phyloP scores from a whole-genome alignment of 2,329 filamentous ascomycete species.

The Chrysoporthe deuterocubensis region DNA sequence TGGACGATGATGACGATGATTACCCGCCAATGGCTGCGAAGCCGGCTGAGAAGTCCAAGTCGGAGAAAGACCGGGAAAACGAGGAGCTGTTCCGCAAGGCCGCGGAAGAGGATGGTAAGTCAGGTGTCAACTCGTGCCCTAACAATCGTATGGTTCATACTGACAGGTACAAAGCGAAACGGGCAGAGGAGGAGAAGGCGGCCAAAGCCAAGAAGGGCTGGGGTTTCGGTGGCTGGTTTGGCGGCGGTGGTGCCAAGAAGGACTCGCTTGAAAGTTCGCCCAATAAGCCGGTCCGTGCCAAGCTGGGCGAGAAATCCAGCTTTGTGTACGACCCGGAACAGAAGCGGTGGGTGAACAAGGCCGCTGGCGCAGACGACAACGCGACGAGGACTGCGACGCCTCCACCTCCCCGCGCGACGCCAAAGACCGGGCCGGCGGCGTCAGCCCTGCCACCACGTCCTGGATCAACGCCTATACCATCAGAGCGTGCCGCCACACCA shows the following conservation, averaged over 20 bases:
- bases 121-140: neutral
- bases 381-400: constrained; percentile 69
- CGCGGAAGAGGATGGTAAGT: constrained; percentile 74
- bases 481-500: constrained; percentile 25
- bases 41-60: constrained; percentile 62
- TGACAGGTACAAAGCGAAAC: constrained; percentile 56
- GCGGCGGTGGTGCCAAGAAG: constrained; percentile 67
- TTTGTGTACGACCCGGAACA: constrained; percentile 96
- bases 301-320: constrained; percentile 89
- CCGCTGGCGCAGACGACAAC: constrained; percentile 69
- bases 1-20: constrained; percentile 82
- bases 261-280: constrained; percentile 55
- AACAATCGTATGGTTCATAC: constrained; percentile 29
- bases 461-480: constrained; percentile 23
- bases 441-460: constrained; percentile 18
- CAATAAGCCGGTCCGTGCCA: constrained; percentile 80
- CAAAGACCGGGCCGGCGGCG: constrained; percentile 45
- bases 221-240: constrained; percentile 86
- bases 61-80: constrained; percentile 76
- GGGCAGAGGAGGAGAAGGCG: constrained; percentile 56
- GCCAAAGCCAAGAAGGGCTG: constrained; percentile 68
- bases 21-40: constrained; percentile 53
- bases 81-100: constrained; percentile 85
- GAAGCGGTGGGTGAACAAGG: constrained; percentile 98
- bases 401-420: constrained; percentile 72